Percentiles rank a stretch among this genome's conserved stretches.
Conservation (phyloP, 495 filamentous ascomycete species). For the Lasiosphaeria miniovina region DNA sequence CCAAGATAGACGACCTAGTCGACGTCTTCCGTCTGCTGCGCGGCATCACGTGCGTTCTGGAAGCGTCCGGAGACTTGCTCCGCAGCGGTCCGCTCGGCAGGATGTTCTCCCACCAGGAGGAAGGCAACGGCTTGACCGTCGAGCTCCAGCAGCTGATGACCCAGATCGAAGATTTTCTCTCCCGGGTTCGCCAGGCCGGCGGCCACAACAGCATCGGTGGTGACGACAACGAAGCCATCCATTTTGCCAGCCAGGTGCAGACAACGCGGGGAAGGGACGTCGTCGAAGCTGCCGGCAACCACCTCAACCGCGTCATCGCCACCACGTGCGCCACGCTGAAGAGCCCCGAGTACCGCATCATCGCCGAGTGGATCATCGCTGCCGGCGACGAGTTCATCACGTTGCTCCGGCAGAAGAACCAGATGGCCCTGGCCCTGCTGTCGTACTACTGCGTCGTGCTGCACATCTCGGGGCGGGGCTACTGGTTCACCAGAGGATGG, state of each 20-base stretch:
- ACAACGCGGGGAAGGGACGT: not conserved
- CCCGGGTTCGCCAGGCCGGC: not conserved
- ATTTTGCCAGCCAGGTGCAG: too few relatives aligned
- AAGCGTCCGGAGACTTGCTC: conserved; percentile 13
- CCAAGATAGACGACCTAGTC: conserved; percentile 22
- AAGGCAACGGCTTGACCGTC: not conserved
- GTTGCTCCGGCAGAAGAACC: conserved; percentile 22
- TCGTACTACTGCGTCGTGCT: conserved; percentile 29
- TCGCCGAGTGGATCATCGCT: conserved; percentile 26
- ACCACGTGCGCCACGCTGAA: not conserved
- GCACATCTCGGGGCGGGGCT: conserved; percentile 19
- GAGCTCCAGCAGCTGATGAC: conserved; percentile 9
- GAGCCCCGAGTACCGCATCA: conserved; percentile 23
- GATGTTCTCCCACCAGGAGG: conserved; percentile 8
- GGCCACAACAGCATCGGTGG: conserved; percentile 3
- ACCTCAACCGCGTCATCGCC: conserved; percentile 9
- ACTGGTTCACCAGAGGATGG: conserved; percentile 32
- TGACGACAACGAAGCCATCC: too few relatives aligned
- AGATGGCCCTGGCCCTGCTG: conserved; percentile 24
- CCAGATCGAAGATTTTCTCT: conserved; percentile 13
- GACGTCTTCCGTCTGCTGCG: conserved; percentile 25
- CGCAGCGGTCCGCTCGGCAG: conserved; percentile 16
- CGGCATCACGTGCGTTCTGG: conserved; percentile 25
- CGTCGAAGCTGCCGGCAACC: conserved; percentile 15
- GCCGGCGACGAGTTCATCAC: conserved; percentile 19